Evolutionary conservation across 257 asterid species (phyloP), one percentile per base, ranked within the genome.

Genomic region (Solanum etuberosum): DNA sequence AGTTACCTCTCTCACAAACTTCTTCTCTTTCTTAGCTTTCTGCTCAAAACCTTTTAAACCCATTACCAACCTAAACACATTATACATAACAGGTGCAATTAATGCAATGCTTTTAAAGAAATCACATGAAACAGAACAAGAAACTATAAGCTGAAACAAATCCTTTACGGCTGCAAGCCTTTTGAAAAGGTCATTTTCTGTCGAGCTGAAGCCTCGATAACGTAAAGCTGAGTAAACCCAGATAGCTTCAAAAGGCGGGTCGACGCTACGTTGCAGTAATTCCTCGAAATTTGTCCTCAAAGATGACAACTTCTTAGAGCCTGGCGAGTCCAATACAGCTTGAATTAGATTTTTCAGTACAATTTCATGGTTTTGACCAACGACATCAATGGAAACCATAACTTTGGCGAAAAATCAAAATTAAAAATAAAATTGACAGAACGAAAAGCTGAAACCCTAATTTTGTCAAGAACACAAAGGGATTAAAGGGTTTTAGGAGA

Each of bases 201-300:
- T 43, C 9, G 92, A 68, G 38, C 25, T 86, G n/a, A 78, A 42
- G 71, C 27, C 27, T 68, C 34, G 90, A 89, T 86, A 93, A 81
- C 29, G 82, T 37, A 92, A 88, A 70, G 95, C 92, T 31, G 98
- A 84, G 86, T 90, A 91, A 83, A 92, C 89, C 96, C 98, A 95
- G 83, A 94, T 87, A 87, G 94, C 87, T 92, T 94, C 98, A 80
- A 94, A 91, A 83, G 96, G 93, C 35, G 96, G 95, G 90, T 91
- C 90, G 29, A 65, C 72, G 89, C 88, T 92, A 76, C 88, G 73
- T 59, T 91, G 96, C 86, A 93, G 86, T 85, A 92, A 89, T 85
- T 91, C 88, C 31, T 82, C 82, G 84, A 95, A 92, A 51, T 77
- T 88, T 15, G 93, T 43, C 35, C 83, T 59, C 48, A 90, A 91